These are phyloP conservation scores for Heritiera littoralis DNA, from an alignment of 345 rosid genomes.

Conservation along the genomic window DNA sequence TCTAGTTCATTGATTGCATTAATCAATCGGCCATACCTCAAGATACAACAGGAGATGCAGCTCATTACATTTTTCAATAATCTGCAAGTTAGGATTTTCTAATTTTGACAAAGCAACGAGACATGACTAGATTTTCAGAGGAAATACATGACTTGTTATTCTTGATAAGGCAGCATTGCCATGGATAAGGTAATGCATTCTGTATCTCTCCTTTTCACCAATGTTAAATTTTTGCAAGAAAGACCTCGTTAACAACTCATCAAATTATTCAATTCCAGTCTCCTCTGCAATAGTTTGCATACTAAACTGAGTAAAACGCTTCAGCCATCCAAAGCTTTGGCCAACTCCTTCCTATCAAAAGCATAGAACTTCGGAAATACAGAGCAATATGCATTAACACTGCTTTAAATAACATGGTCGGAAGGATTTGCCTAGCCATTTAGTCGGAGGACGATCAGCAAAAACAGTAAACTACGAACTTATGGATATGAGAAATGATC, in stretches of 20 bases:
- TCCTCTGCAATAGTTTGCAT: neutral
- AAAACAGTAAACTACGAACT: too few species aligned
- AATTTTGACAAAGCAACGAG: slow-evolving; percentile 29
- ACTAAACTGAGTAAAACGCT: neutral
- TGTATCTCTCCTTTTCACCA: slow-evolving; percentile 13
- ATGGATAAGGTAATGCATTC: slow-evolving; percentile 38
- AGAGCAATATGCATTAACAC: slow-evolving; percentile 27
- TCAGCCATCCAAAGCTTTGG: slow-evolving; percentile 30
- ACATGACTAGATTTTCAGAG: slow-evolving; percentile 17
- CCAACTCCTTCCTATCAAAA: slow-evolving; percentile 23
- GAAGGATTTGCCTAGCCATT: too few species aligned
- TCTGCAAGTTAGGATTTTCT: slow-evolving; percentile 18
- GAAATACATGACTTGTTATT: neutral
- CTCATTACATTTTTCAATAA: slow-evolving; percentile 19
- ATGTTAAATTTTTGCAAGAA: slow-evolving; percentile 28
- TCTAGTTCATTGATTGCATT: too few species aligned
- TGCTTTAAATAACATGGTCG: slow-evolving; percentile 20
- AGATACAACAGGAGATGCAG: slow-evolving; percentile 22
- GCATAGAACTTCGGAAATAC: slow-evolving; percentile 27
- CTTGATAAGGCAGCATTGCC: slow-evolving; percentile 24
- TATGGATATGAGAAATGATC: too few species aligned
- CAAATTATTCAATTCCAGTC: slow-evolving; percentile 27
- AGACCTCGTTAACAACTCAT: slow-evolving; percentile 27
- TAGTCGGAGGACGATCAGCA: too few species aligned
- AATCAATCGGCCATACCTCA: too few species aligned